Evolutionary conservation across 768 basidiomycete genomes (phyloP).

Genomic region (Pisolithus tinctorius): DNA sequence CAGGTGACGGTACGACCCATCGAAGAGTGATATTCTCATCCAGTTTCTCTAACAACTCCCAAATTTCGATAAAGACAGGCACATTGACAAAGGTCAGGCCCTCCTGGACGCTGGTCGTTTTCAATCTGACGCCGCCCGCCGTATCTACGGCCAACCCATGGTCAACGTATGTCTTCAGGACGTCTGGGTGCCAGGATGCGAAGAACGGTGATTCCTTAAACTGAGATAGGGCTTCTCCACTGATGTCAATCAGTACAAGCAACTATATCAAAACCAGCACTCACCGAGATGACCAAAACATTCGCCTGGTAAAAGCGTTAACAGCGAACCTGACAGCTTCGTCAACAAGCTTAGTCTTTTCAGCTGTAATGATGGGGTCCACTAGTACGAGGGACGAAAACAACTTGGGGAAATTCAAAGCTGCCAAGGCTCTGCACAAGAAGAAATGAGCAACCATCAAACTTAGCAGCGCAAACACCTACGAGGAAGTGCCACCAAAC

Average conservation of each 20-base stretch:
- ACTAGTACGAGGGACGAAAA: constrained; percentile 69
- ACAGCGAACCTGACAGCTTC: too few relatives aligned
- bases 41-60: constrained; percentile 20
- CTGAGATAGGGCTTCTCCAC: constrained; percentile 50
- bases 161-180: constrained; percentile 17
- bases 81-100: constrained; percentile 51
- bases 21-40: constrained; percentile 21
- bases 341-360: constrained; percentile 22
- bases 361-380: constrained; percentile 60
- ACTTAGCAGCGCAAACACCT: constrained; percentile 24
- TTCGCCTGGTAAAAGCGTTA: constrained; percentile 33
- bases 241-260: constrained; percentile 13
- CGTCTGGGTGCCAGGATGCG: constrained; percentile 6
- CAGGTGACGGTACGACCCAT: constrained; percentile 21
- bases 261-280: constrained; percentile 8
- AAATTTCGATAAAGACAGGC: constrained; percentile 14
- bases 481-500: constrained; percentile 75
- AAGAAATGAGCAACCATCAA: too few relatives aligned
- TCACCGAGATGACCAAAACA: constrained; percentile 57
- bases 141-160: constrained; percentile 38
- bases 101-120: constrained; percentile 63
- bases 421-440: constrained; percentile 48
- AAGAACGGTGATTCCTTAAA: constrained; percentile 63
- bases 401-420: constrained; percentile 52
- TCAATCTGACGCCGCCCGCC: constrained; percentile 44